Conservation (phyloP, 805 yeast species). For the Monosporozyma servazzii region DNA sequence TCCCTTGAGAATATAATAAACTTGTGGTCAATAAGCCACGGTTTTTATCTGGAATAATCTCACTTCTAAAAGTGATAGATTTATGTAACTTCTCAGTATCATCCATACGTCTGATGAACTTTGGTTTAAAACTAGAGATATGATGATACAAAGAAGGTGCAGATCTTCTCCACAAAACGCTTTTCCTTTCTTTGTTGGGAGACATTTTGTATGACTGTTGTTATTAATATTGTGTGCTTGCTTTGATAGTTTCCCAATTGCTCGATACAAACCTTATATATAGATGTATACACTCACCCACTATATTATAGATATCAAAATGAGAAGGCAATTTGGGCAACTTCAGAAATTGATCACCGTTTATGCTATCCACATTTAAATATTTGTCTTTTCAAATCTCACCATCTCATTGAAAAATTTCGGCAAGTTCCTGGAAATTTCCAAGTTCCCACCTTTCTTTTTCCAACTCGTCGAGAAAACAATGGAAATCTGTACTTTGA, state of each 20-base stretch:
- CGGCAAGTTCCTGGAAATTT: neutral
- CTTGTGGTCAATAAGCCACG: conserved; percentile 21
- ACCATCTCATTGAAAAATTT: neutral
- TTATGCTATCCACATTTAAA: neutral
- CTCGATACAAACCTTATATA: neutral
- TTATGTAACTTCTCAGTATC: conserved; percentile 17
- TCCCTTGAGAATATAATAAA: conserved; percentile 25
- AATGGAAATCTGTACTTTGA: neutral
- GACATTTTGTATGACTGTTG: neutral
- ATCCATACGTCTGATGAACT: conserved; percentile 28
- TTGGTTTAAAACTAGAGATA: conserved; percentile 31
- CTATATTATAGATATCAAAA: neutral
- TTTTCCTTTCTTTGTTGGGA: neutral
- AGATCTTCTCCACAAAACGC: conserved; percentile 1
- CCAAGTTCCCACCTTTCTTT: neutral
- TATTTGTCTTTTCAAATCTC: neutral
- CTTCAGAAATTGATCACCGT: neutral
- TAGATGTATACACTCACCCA: neutral
- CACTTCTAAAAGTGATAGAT: conserved; percentile 21
- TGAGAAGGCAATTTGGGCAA: neutral
- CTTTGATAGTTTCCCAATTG: neutral
- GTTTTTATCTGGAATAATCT: conserved; percentile 25
- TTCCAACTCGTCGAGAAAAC: neutral
- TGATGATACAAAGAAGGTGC: conserved; percentile 19
- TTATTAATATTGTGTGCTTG: neutral